Evolutionary conservation across 2,329 filamentous ascomycete species (phyloP).

Genomic region (Trichoderma sp.): DNA sequence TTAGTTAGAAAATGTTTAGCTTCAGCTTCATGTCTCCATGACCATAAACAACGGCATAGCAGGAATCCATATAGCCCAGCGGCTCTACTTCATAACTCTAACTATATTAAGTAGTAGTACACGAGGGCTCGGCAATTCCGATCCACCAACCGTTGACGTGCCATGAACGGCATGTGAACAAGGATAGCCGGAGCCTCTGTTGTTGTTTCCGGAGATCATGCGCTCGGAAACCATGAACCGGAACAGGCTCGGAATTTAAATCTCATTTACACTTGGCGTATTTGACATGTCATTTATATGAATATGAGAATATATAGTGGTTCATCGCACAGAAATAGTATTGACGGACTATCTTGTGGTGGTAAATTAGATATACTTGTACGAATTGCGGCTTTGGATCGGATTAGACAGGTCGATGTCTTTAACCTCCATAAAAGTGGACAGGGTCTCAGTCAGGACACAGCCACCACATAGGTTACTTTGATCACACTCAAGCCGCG

Average conservation of each 20-base stretch:
- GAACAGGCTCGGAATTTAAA: conserved; percentile 27
- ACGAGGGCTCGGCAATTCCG: background rate
- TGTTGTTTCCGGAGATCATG: background rate
- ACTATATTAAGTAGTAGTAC: conserved; percentile 1
- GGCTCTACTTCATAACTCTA: background rate
- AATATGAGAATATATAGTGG: background rate
- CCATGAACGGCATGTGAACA: background rate
- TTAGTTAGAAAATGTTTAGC: background rate
- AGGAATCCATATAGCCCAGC: background rate
- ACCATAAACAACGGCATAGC: background rate
- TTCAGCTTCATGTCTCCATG: background rate
- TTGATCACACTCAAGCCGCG: conserved; percentile 66
- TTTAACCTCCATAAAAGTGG: background rate
- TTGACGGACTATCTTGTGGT: background rate
- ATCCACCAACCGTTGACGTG: background rate
- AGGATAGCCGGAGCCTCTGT: background rate
- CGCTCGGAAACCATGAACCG: background rate
- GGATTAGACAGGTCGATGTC: background rate
- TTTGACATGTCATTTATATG: background rate
- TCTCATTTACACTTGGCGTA: conserved; percentile 56
- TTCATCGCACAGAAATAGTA: background rate
- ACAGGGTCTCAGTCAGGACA: conserved; percentile 52
- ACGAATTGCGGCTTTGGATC: background rate
- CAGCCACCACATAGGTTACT: conserved; percentile 63
- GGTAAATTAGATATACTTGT: background rate